Percentiles rank a stretch among this genome's conserved stretches.
phyloP scores from a whole-genome alignment of 495 filamentous ascomycete genomes.

The Penicillium longicatenatum region DNA sequence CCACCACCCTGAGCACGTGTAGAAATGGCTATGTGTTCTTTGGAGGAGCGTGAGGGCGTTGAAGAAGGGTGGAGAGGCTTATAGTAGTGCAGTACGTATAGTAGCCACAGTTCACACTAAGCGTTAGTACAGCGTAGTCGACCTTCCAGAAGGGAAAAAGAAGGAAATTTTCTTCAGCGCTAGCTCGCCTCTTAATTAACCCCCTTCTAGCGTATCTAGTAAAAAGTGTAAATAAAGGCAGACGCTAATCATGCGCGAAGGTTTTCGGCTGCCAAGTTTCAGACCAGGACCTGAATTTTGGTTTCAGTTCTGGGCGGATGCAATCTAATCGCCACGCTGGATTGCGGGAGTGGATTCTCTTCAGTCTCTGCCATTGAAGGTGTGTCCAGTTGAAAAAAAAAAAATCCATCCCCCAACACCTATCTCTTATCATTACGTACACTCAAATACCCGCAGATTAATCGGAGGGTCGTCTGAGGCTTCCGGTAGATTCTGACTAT shows the following conservation, averaged over 20 bases:
- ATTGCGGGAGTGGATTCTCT: conserved; percentile 1
- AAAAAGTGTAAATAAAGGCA: not conserved
- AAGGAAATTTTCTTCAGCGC: conserved; percentile 4
- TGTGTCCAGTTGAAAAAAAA: not conserved
- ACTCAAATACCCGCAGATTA: not conserved
- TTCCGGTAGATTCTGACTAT: not conserved
- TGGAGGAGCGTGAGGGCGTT: not conserved
- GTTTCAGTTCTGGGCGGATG: not conserved
- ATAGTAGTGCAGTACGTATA: not conserved
- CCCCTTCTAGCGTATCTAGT: not conserved
- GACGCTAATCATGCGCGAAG: conserved; percentile 1
- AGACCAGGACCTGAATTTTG: not conserved
- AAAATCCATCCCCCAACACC: not conserved
- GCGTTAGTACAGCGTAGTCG: not conserved
- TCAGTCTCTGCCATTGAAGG: not conserved
- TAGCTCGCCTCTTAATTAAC: not conserved
- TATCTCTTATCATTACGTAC: conserved; percentile 18
- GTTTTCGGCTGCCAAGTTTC: conserved; percentile 3
- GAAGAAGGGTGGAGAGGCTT: conserved; percentile 3
- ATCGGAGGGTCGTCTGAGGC: not conserved
- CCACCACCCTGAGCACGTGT: conserved; percentile 12
- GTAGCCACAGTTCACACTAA: conserved; percentile 1
- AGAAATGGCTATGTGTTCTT: not conserved
- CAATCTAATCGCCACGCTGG: conserved; percentile 2
- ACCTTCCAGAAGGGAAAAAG: conserved; percentile 2